These are phyloP conservation scores for Chalaropsis ovoidea DNA, from an alignment of 2,329 filamentous ascomycete species.

Conservation along the genomic window DNA sequence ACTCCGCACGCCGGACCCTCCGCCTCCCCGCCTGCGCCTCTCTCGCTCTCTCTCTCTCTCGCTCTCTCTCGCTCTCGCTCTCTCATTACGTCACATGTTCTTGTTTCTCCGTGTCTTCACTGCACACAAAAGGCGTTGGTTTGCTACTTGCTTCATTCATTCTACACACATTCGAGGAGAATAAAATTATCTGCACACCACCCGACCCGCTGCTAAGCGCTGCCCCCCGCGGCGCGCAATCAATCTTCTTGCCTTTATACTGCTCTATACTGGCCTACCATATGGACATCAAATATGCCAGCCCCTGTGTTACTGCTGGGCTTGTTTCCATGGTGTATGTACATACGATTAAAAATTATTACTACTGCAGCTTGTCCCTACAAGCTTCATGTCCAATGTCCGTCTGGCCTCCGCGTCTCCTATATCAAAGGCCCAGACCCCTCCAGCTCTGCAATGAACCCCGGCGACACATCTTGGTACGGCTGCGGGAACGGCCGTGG, in stretches of 20 bases:
- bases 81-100: background rate
- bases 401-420: no score
- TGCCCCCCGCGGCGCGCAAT: no score
- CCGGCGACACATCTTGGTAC: conserved; percentile 4
- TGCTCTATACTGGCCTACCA: no score
- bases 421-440: conserved; percentile 20
- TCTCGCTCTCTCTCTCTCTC: no score
- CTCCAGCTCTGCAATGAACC: conserved; percentile 16
- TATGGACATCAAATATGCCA: no score
- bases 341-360: conserved; percentile 10
- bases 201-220: no score
- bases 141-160: conserved; percentile 3
- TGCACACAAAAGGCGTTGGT: conserved; percentile 22
- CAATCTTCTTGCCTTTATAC: no score
- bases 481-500: background rate
- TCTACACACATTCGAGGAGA: background rate
- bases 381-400: background rate
- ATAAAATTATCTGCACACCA: background rate
- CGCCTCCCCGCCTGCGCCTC: background rate
- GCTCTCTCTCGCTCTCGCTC: background rate
- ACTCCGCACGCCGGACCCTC: background rate
- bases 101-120: conserved; percentile 1
- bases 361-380: background rate
- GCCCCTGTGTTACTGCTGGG: background rate
- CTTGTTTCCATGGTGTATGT: background rate